phyloP scores from a whole-genome alignment of 495 filamentous ascomycete species.

The Aspergillus taichungensis region DNA sequence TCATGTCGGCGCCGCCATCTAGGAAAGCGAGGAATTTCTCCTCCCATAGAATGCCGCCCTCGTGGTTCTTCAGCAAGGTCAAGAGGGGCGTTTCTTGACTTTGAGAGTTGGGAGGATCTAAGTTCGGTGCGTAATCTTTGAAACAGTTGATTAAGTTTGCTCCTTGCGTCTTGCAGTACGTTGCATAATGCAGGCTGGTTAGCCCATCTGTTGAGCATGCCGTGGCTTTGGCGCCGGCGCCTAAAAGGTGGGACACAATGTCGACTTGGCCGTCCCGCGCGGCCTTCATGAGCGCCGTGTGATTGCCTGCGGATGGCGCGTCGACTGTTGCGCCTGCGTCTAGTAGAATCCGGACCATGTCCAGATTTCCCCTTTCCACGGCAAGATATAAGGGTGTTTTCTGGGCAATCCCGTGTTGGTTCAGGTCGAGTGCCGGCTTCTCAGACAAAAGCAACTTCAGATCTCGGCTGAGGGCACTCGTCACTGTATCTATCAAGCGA shows the following conservation, averaged over 20 bases:
- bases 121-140: too few relatives aligned
- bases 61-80: background rate
- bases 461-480: background rate
- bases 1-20: background rate
- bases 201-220: background rate
- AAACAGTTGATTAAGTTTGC: background rate
- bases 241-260: constrained; percentile 11
- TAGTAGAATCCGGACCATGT: background rate
- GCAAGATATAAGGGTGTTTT: constrained; percentile 4
- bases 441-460: background rate
- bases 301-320: background rate
- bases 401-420: background rate
- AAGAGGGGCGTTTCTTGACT: constrained; percentile 3
- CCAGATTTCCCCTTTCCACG: background rate
- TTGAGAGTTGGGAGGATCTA: background rate
- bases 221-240: constrained; percentile 5
- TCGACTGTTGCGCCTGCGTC: constrained; percentile 9
- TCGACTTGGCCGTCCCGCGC: constrained; percentile 7
- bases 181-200: constrained; percentile 9
- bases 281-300: constrained; percentile 11
- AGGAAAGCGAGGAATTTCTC: background rate
- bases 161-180: background rate
- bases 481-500: background rate
- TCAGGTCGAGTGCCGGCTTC: background rate
- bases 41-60: background rate